Evolutionary conservation across 371 early-diverging fungal species (phyloP).

Genomic region (Capillidium heterosporum): DNA sequence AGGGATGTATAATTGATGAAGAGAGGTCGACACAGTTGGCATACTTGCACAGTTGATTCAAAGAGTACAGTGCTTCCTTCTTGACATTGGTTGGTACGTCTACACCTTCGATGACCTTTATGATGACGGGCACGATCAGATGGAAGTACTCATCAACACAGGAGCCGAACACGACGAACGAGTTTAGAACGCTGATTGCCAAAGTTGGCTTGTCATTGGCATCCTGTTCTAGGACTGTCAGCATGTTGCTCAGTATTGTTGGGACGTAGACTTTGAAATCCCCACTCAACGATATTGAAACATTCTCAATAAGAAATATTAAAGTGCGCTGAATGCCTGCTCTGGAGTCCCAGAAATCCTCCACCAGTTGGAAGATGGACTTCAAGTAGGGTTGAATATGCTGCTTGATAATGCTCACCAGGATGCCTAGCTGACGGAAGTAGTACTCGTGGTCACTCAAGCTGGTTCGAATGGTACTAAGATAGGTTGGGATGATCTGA

Average conservation of each 20-base stretch:
- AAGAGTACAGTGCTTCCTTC: constrained; percentile 54
- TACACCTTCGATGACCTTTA: constrained; percentile 56
- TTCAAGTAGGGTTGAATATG: constrained; percentile 72
- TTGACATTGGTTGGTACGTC: constrained; percentile 46
- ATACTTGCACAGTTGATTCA: constrained; percentile 56
- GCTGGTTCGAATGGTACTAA: constrained; percentile 48
- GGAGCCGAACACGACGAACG: constrained; percentile 70
- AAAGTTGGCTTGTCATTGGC: constrained; percentile 44
- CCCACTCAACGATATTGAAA: constrained; percentile 67
- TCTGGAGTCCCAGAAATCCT: constrained; percentile 59
- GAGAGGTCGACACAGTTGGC: constrained; percentile 80
- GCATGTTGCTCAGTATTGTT: constrained; percentile 33
- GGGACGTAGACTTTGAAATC: constrained; percentile 76
- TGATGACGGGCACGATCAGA: constrained; percentile 75
- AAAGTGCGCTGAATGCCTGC: constrained; percentile 61
- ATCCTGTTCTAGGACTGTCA: constrained; percentile 65
- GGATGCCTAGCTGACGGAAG: constrained; percentile 65
- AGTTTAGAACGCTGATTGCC: constrained; percentile 62
- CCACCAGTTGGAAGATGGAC: constrained; percentile 60
- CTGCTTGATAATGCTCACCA: constrained; percentile 80
- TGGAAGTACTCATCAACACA: constrained; percentile 89
- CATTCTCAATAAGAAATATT: constrained; percentile 65
- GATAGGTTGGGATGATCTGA: constrained; percentile 42
- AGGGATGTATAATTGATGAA: constrained; percentile 76
- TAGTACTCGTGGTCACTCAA: constrained; percentile 63